These are phyloP conservation scores for Brettanomyces custersianus DNA, from an alignment of 805 yeast genomes.

Conservation along the genomic window DNA sequence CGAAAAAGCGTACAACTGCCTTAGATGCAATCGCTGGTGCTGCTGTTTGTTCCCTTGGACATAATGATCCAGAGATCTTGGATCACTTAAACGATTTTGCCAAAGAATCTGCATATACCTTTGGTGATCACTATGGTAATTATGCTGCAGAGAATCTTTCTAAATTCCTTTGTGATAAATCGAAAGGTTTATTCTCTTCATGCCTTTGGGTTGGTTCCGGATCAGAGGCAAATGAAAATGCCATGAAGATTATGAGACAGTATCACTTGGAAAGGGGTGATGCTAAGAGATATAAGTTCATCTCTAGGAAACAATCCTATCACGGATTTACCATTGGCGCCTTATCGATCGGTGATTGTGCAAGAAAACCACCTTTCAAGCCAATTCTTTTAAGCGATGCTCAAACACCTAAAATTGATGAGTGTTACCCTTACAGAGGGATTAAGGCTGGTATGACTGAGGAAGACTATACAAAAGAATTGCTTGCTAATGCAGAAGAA, in stretches of 20 bases:
- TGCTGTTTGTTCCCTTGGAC: slow-evolving; percentile 41
- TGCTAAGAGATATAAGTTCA: slow-evolving; percentile 30
- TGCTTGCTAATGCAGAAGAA: slow-evolving; percentile 31
- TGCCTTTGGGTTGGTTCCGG: slow-evolving; percentile 58
- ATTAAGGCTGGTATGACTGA: slow-evolving; percentile 17
- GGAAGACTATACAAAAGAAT: slow-evolving; percentile 27
- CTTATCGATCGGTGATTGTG: slow-evolving; percentile 31
- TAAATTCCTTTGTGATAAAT: slow-evolving; percentile 31
- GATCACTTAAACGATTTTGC: slow-evolving; percentile 31
- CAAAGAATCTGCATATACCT: slow-evolving; percentile 28
- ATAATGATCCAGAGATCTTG: slow-evolving; percentile 31
- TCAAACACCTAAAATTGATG: slow-evolving; percentile 22
- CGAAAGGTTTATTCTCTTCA: slow-evolving; percentile 30
- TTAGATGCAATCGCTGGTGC: slow-evolving; percentile 44
- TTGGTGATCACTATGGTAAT: slow-evolving; percentile 26
- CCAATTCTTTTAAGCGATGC: slow-evolving; percentile 15
- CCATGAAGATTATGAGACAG: slow-evolving; percentile 57
- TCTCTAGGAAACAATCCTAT: slow-evolving; percentile 36
- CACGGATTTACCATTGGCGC: slow-evolving; percentile 46
- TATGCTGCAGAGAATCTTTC: slow-evolving; percentile 34
- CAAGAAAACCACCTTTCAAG: slow-evolving; percentile 27
- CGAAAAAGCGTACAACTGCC: slow-evolving; percentile 26
- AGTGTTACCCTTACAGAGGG: slow-evolving; percentile 16
- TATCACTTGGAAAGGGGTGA: slow-evolving; percentile 36
- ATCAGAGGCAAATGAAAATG: slow-evolving; percentile 75